Evolutionary conservation across 202 grass and related monocot genomes (phyloP).

Genomic region (Bolboschoenoplectus hybrid): DNA sequence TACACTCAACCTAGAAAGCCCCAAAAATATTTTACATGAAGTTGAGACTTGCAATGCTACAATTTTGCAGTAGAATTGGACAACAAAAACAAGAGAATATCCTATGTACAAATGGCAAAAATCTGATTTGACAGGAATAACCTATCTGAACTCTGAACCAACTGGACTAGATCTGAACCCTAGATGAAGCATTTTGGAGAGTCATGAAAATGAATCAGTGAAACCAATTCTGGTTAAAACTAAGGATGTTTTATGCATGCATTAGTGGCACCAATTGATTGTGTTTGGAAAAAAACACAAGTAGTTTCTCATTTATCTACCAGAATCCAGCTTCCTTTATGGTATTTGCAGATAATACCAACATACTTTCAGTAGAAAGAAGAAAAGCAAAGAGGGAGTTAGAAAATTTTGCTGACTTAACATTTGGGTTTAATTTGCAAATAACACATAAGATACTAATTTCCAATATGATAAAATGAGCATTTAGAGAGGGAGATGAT

Average conservation of each 20-base stretch:
- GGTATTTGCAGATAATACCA: conserved; percentile 26
- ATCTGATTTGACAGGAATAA: background rate
- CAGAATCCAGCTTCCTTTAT: background rate
- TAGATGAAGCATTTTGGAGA: background rate
- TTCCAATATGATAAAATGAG: background rate
- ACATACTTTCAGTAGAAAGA: background rate
- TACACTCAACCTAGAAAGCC: conserved; percentile 69
- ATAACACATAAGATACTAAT: background rate
- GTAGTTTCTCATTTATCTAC: background rate
- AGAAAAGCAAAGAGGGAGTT: background rate
- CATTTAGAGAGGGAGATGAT: conserved; percentile 3
- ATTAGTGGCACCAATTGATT: background rate
- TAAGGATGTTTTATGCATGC: background rate
- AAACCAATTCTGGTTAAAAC: background rate
- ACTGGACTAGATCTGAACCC: background rate
- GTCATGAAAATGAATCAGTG: background rate
- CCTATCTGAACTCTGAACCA: background rate
- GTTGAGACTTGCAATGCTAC: conserved; percentile 11
- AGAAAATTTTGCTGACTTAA: background rate
- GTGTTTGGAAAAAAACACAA: conserved; percentile 20
- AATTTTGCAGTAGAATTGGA: background rate
- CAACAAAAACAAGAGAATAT: background rate
- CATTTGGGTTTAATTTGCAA: background rate
- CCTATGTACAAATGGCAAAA: background rate
- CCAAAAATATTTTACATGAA: conserved; percentile 20